Evolutionary conservation across 1,284 basidiomycete genomes (phyloP).

Genomic region (Cryptococcus sp.): DNA sequence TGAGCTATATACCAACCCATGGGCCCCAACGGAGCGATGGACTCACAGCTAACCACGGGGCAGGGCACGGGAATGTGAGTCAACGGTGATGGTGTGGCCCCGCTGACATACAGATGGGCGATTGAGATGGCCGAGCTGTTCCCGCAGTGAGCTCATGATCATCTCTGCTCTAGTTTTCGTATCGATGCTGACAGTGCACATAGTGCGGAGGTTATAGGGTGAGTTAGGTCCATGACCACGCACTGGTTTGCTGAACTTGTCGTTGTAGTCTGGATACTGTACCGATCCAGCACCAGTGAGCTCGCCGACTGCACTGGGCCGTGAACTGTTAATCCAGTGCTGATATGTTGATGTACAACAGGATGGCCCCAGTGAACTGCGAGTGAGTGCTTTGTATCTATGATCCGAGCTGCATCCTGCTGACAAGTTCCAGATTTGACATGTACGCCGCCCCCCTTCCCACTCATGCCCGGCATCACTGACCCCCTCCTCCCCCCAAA

Average conservation of each 20-base stretch:
- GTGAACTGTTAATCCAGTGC: not conserved
- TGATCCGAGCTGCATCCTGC: no score
- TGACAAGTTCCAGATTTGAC: conserved; percentile 11
- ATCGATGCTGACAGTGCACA: not conserved
- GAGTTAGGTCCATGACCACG: conserved; percentile 11
- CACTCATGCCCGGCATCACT: no score
- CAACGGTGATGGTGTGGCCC: not conserved
- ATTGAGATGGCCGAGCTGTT: conserved; percentile 27
- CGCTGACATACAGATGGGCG: conserved; percentile 16
- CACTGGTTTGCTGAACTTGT: conserved; percentile 13
- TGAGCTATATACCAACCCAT: conserved; percentile 3
- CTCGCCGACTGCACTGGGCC: no score
- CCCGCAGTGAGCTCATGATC: conserved; percentile 14
- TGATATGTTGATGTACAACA: not conserved
- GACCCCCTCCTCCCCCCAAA: conserved; percentile 1
- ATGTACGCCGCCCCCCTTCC: conserved; percentile 12
- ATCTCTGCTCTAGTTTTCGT: not conserved
- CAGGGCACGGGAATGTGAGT: conserved; percentile 7
- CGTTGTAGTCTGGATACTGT: not conserved
- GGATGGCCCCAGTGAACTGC: conserved; percentile 18
- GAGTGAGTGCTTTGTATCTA: conserved; percentile 12
- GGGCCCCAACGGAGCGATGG: not conserved
- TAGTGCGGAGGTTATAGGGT: conserved; percentile 18
- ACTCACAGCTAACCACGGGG: conserved; percentile 2
- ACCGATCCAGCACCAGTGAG: no score